A percentile compares a stretch with the other conserved stretches of the same genome.
phyloP scores from a whole-genome alignment of 2,329 filamentous ascomycete species.

The Alternaria brassicicola region DNA sequence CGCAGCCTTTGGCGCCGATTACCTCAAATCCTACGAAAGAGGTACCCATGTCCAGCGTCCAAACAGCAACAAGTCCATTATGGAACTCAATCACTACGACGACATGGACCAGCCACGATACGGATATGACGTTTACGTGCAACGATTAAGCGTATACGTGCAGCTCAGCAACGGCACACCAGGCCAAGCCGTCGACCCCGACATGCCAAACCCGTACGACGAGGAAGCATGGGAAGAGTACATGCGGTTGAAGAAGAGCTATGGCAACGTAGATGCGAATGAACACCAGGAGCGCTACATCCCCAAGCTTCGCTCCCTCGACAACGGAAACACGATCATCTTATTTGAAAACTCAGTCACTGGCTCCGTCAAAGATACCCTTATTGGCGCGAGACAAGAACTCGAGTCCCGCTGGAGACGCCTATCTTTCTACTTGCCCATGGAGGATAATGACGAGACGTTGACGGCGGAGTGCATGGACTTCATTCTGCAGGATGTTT shows the following conservation, averaged over 20 bases:
- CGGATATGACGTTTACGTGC: conserved; percentile 58
- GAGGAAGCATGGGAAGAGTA: conserved; percentile 46
- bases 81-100: conserved; percentile 59
- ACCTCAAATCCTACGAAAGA: conserved; percentile 55
- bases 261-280: conserved; percentile 35
- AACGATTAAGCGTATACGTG: conserved; percentile 58
- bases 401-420: conserved; percentile 61
- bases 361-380: conserved; percentile 55
- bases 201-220: conserved; percentile 56
- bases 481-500: conserved; percentile 57
- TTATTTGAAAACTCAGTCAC: conserved; percentile 60
- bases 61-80: conserved; percentile 51
- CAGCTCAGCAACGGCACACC: conserved; percentile 55
- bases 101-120: conserved; percentile 51
- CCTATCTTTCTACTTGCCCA: conserved; percentile 57
- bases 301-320: conserved; percentile 52
- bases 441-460: conserved; percentile 52
- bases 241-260: conserved; percentile 38
- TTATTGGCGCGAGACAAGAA: conserved; percentile 58
- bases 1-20: conserved; percentile 59
- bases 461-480: conserved; percentile 58
- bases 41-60: conserved; percentile 24
- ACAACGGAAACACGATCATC: conserved; percentile 58
- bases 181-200: conserved; percentile 48
- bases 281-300: conserved; percentile 46